Conservation (phyloP, 805 yeast species). For the Sugiyamaella mastotermitis region DNA sequence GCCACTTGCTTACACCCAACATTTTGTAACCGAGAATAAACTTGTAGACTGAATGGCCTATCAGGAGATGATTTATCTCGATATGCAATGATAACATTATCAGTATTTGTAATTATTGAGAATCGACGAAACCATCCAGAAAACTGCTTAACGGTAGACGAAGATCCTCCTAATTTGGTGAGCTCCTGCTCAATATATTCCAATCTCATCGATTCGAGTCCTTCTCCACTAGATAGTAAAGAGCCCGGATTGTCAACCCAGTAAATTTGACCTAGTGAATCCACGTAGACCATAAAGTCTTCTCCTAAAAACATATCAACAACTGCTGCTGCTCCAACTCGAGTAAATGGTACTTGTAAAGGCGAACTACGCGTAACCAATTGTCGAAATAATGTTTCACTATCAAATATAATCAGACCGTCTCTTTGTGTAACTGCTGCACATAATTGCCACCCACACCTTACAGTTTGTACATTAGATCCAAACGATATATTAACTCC, state of each 20-base stretch:
- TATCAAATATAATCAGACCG: too few species aligned
- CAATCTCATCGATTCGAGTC: neutral
- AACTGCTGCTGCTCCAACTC: too few species aligned
- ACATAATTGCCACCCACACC: too few species aligned
- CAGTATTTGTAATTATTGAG: conserved; percentile 8
- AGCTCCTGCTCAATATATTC: conserved; percentile 19
- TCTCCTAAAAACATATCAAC: conserved; percentile 53
- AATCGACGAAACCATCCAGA: conserved; percentile 47
- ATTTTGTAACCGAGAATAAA: conserved; percentile 40
- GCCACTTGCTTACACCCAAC: conserved; percentile 48
- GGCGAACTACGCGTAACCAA: neutral
- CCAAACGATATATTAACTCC: too few species aligned
- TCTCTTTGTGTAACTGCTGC: too few species aligned
- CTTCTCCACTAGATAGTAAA: neutral
- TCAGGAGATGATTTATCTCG: neutral
- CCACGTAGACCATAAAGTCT: conserved; percentile 46
- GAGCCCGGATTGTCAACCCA: conserved; percentile 30
- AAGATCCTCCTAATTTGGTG: neutral
- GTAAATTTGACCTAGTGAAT: conserved; percentile 37
- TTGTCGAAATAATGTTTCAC: too few species aligned
- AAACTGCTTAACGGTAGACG: neutral
- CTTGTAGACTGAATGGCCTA: conserved; percentile 30
- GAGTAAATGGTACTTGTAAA: neutral
- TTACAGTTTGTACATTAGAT: too few species aligned
- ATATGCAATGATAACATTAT: conserved; percentile 1